Base-by-base conservation (phyloP, 2,329 filamentous ascomycete genomes). In the Nectriaceae sp. region DNA sequence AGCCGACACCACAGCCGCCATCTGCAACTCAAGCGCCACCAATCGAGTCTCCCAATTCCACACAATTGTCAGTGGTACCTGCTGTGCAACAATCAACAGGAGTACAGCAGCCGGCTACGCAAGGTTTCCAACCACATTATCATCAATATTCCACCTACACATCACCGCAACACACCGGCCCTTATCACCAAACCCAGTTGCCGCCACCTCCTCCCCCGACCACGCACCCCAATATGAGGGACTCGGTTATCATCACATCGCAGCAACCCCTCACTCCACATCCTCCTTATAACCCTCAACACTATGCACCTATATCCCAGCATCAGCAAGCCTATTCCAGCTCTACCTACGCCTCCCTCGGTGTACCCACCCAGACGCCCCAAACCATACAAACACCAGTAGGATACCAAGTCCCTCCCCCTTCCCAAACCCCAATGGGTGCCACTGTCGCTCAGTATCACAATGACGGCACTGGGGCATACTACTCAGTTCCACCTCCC, bases 261-360 rank as follows among this genome's bases (percentile, higher is more conserved):
- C 55, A 55, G 4, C 35, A 46, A 1, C 21, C 45, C 0, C 52
- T 55, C 10, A 46, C 57, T 3, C 50, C 57, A 10, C 57, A 59
- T 31, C 8, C 26, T 31, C 26, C 26, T 8, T 31, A 31, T 31
- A 31, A 31, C 26, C 26, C 26, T 8, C 26, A 15, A 15, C 8
- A 31, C 8, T 31, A 31, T 31, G 26, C 26, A 31, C 26, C 26
- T 15, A 31, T 31, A 8, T 31, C 26, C 8, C 26, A 31, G 15
- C 26, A 31, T 31, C 26, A 31, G 15, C 26, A 31, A 15, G 8
- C 15, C 15, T 31, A 31, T 31, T 8, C 26, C 26, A 31, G 15
- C 26, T 31, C 26, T 31, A 8, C 26, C 26, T 31, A 31, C 15
- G n/a, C n/a, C n/a, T n/a, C n/a, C n/a, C n/a, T n/a, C n/a, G n/a